Evolutionary conservation across 176 grass and related monocot genomes (phyloP).

Genomic region (Metroxylon sagu): DNA sequence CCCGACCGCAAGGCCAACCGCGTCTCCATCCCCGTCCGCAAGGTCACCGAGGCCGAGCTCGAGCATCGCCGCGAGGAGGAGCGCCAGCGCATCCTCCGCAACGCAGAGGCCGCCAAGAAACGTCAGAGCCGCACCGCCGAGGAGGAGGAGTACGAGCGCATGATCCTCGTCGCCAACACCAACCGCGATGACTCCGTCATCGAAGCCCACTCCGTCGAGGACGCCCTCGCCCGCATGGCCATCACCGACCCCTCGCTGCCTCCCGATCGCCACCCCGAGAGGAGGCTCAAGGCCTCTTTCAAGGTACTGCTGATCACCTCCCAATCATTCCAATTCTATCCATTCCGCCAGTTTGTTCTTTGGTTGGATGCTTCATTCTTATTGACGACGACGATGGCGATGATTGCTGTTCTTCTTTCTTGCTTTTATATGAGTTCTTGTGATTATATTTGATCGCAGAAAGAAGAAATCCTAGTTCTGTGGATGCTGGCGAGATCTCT

Average conservation of each 20-base stretch:
- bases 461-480: too few relatives aligned
- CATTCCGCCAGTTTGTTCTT: too few relatives aligned
- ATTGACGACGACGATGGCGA: too few relatives aligned
- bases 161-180: slow-evolving; percentile 81
- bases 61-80: slow-evolving; percentile 68
- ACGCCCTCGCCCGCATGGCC: slow-evolving; percentile 62
- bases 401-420: too few relatives aligned
- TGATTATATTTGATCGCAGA: too few relatives aligned
- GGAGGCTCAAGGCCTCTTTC: slow-evolving; percentile 73
- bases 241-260: slow-evolving; percentile 31
- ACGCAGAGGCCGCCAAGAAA: slow-evolving; percentile 69
- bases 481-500: too few relatives aligned
- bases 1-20: slow-evolving; percentile 70
- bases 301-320: slow-evolving; percentile 40
- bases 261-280: slow-evolving; percentile 81
- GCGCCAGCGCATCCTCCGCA: slow-evolving; percentile 45
- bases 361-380: too few relatives aligned
- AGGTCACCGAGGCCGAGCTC: slow-evolving; percentile 92
- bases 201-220: slow-evolving; percentile 71
- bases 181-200: slow-evolving; percentile 93
- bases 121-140: slow-evolving; percentile 53
- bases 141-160: slow-evolving; percentile 85
- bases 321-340: neutral
- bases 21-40: slow-evolving; percentile 60
- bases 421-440: too few relatives aligned